Conservation (phyloP, 805 yeast species). For the Wickerhamomyces chaumierensis region DNA sequence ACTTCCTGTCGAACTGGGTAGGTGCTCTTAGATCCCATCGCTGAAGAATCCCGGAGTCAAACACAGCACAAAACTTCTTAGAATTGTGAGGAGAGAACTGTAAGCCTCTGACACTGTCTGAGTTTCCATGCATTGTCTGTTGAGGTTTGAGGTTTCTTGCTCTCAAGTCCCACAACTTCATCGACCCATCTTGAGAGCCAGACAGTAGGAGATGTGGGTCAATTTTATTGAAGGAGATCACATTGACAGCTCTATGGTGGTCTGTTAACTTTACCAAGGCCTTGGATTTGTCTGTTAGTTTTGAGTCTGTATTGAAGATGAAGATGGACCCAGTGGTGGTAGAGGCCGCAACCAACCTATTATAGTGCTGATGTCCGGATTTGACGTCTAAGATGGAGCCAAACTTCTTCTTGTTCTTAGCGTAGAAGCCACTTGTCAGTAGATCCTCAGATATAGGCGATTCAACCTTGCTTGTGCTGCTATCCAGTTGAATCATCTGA, state of each 20-base stretch:
- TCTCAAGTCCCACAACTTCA: conserved; percentile 67
- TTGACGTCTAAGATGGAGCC: conserved; percentile 32
- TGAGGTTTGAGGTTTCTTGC: conserved; percentile 33
- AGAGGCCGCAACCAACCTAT: conserved; percentile 30
- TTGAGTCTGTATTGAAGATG: conserved; percentile 18
- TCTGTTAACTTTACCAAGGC: conserved; percentile 23
- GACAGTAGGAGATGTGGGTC: conserved; percentile 31
- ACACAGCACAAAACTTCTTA: conserved; percentile 60
- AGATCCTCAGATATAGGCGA: conserved; percentile 22
- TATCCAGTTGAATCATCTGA: conserved; percentile 25
- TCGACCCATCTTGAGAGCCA: conserved; percentile 75
- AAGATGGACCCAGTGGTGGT: conserved; percentile 37
- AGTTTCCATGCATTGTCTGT: conserved; percentile 43
- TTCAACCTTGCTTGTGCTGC: too few relatives aligned
- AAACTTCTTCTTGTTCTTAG: conserved; percentile 23
- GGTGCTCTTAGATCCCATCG: conserved; percentile 80
- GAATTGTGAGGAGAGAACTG: conserved; percentile 43
- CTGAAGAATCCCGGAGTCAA: conserved; percentile 81
- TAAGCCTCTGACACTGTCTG: conserved; percentile 59
- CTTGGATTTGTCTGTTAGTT: conserved; percentile 20
- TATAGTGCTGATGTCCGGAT: conserved; percentile 29
- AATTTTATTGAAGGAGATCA: conserved; percentile 29
- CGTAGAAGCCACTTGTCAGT: conserved; percentile 14
- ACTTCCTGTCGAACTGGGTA: conserved; percentile 46
- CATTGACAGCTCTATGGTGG: conserved; percentile 35